Evolutionary conservation across 169 alveolate genomes (phyloP), one percentile per base, ranked within the genome.

Genomic region (Plasmodium blacklocki): DNA sequence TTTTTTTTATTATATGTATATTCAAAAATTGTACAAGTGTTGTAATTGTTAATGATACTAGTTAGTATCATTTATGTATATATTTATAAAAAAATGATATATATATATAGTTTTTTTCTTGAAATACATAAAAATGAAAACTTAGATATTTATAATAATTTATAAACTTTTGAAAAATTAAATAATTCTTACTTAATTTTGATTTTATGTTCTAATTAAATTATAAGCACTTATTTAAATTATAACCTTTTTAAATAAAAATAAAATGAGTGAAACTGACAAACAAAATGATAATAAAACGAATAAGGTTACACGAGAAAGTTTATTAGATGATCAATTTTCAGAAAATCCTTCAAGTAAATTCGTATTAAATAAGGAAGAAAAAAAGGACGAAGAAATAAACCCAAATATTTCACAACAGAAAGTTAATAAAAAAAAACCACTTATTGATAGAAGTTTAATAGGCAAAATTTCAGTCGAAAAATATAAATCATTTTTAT

Each of bases 261-360:
- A 18, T 12, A 54, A 64, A 49, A 78, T 78, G 89, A 54, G 47
- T 45, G 80, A 66, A 78, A 23, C 64, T 32, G 26, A 78, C 12
- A 66, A 19, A 63, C 52, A 83, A 49, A 29, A 70, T 45, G 68
- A 63, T 3, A 21, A 56, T 47, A 66, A 56, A 83, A n/a, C 19
- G 45, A 45, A 43, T 9, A 70, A 43, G 59, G 6, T 63, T 11
- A 8, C 62, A 50, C 70, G 85, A 73, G 91, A 23, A 32, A 83
- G 86, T 32, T 83, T 83, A 83, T 73, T 83, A 71, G 91, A 83
- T 26, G 91, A 83, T 49, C 86, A 83, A 50, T 83, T 83, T 68
- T 39, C 54, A 56, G 74, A 49, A 50, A 73, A 47, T 29, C 1
- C 23, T 14, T 56, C 71, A 45, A 63, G 71, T 83, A 83, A 58